Percentiles rank a stretch among this genome's conserved stretches.
phyloP scores from a whole-genome alignment of 2,329 filamentous ascomycete genomes.

The Juglanconis sp. region DNA sequence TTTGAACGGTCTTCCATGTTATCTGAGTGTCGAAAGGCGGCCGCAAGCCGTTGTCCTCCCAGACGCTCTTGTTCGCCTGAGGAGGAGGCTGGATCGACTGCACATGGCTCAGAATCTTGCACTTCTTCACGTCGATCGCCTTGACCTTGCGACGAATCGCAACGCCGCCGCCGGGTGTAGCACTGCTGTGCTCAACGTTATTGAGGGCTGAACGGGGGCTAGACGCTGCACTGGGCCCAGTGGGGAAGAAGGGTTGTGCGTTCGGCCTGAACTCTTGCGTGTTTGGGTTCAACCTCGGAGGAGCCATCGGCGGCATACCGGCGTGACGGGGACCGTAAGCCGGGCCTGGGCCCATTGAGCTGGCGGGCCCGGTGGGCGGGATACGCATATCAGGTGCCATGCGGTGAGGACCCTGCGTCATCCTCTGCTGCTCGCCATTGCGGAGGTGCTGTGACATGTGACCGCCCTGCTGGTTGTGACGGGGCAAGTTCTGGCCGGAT shows the following conservation, averaged over 20 bases:
- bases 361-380: constrained; percentile 71
- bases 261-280: constrained; percentile 78
- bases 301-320: constrained; percentile 43
- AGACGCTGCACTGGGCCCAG: constrained; percentile 62
- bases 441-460: constrained; percentile 38
- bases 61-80: constrained; percentile 51
- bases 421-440: constrained; percentile 51
- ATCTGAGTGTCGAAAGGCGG: constrained; percentile 81
- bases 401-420: constrained; percentile 37
- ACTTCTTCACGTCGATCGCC: constrained; percentile 69
- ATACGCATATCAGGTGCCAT: constrained; percentile 64
- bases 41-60: constrained; percentile 75
- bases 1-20: constrained; percentile 73
- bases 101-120: constrained; percentile 51
- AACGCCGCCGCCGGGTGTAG: constrained; percentile 39
- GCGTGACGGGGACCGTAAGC: constrained; percentile 53
- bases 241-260: constrained; percentile 78
- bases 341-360: constrained; percentile 41
- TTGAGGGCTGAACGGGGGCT: constrained; percentile 67
- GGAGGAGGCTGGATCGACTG: constrained; percentile 51
- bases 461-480: constrained; percentile 40
- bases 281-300: constrained; percentile 60
- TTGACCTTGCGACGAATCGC: constrained; percentile 70
- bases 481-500: constrained; percentile 31
- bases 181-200: constrained; percentile 34